These are phyloP conservation scores for Megacollybia marginata DNA, from an alignment of 768 basidiomycete species.

Conservation along the genomic window DNA sequence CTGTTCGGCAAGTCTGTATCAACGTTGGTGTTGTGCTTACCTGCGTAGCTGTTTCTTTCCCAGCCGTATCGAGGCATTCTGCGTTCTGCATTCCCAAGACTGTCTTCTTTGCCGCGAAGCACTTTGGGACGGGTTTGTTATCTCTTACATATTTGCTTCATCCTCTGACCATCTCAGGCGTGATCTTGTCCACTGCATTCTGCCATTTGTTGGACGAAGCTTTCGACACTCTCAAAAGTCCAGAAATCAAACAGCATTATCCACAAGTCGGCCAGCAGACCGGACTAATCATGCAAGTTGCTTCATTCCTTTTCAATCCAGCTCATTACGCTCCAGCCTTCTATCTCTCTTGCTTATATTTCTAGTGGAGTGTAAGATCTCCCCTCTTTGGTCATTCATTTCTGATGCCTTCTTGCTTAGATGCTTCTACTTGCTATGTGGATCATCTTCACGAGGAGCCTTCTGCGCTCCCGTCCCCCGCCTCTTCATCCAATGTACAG, in stretches of 20 bases:
- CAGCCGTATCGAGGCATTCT: constrained; percentile 49
- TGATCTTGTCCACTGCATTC: constrained; percentile 78
- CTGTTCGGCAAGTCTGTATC: constrained; percentile 46
- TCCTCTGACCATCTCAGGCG: constrained; percentile 29
- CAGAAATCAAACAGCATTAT: constrained; percentile 37
- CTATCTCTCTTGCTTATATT: constrained; percentile 65
- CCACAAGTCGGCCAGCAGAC: constrained; percentile 47
- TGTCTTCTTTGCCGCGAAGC: constrained; percentile 79
- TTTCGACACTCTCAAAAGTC: constrained; percentile 50
- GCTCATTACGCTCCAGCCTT: constrained; percentile 31
- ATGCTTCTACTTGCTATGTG: constrained; percentile 69
- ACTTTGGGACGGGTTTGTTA: constrained; percentile 66
- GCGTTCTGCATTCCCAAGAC: constrained; percentile 56
- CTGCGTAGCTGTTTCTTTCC: constrained; percentile 60
- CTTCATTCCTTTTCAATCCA: background rate
- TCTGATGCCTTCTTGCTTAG: constrained; percentile 26
- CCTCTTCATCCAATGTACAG: constrained; percentile 3
- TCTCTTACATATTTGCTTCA: background rate
- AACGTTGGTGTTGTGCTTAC: background rate
- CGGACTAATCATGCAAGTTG: constrained; percentile 65
- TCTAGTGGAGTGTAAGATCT: constrained; percentile 65
- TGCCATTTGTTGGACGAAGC: constrained; percentile 76
- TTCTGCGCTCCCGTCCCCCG: constrained; percentile 39
- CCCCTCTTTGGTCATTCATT: background rate
- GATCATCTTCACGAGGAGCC: constrained; percentile 59